phyloP scores from a whole-genome alignment of 306 rosid species.

The Vachellia collinsii region DNA sequence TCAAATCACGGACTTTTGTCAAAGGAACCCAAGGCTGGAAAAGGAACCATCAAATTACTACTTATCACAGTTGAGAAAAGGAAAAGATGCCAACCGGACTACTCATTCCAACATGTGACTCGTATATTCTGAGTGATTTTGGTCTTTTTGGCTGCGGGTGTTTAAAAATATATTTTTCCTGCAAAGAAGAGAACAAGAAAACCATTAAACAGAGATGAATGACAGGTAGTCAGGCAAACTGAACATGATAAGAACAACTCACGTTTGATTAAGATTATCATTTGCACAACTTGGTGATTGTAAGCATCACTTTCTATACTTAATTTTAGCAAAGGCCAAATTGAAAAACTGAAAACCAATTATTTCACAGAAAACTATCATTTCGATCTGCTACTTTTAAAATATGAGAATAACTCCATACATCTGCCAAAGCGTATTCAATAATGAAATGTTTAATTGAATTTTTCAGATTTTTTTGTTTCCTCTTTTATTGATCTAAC shows the following conservation, averaged over 20 bases:
- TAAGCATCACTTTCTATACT: constrained; percentile 15
- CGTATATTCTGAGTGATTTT: constrained; percentile 90
- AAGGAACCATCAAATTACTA: constrained; percentile 23
- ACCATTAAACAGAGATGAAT: constrained; percentile 24
- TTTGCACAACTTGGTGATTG: constrained; percentile 21
- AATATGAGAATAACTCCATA: background rate
- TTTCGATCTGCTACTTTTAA: background rate
- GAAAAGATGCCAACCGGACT: constrained; percentile 71
- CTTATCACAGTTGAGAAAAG: constrained; percentile 37
- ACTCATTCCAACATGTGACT: constrained; percentile 97
- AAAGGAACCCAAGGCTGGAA: background rate
- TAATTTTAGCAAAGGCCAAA: constrained; percentile 13
- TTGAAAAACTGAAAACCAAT: constrained; percentile 9
- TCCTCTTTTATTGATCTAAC: too few relatives aligned
- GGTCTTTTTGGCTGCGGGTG: constrained; percentile 93
- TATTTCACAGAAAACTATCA: background rate
- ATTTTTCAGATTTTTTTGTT: too few relatives aligned
- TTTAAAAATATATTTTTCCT: constrained; percentile 81
- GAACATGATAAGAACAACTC: background rate
- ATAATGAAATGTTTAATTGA: too few relatives aligned
- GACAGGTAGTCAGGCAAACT: constrained; percentile 32
- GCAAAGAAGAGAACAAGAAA: constrained; percentile 37
- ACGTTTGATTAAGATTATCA: background rate
- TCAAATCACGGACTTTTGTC: background rate
- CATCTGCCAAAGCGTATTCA: too few relatives aligned